Conservation (phyloP, 371 early-diverging fungal species). For the Mortierella sp. region DNA sequence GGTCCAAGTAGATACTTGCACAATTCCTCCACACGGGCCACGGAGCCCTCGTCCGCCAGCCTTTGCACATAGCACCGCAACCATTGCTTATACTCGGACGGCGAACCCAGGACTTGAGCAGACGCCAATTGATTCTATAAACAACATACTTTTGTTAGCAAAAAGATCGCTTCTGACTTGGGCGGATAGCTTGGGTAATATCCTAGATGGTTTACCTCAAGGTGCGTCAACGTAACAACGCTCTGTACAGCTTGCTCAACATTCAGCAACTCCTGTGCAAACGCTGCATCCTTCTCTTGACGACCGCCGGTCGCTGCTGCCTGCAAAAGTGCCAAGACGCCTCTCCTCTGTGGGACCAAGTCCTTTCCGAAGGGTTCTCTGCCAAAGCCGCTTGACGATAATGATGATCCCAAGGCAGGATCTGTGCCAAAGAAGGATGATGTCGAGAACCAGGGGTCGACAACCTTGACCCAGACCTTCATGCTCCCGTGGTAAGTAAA, state of each 20-base stretch:
- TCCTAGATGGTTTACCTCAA: constrained; percentile 60
- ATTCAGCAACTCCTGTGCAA: constrained; percentile 40
- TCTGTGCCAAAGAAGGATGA: constrained; percentile 68
- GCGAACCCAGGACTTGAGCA: constrained; percentile 67
- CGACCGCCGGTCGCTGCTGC: constrained; percentile 43
- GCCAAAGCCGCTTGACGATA: background rate
- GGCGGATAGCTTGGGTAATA: no score
- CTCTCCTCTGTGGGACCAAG: constrained; percentile 19
- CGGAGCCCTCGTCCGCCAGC: constrained; percentile 73
- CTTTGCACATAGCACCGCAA: constrained; percentile 75
- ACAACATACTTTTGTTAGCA: constrained; percentile 11
- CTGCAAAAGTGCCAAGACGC: constrained; percentile 41
- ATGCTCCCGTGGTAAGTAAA: constrained; percentile 77
- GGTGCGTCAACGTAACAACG: constrained; percentile 53
- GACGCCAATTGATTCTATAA: constrained; percentile 74
- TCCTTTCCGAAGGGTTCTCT: constrained; percentile 20
- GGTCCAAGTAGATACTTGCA: constrained; percentile 79
- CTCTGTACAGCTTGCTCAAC: constrained; percentile 42
- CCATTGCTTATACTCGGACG: constrained; percentile 74
- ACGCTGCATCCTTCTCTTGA: constrained; percentile 44
- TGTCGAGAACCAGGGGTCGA: constrained; percentile 69
- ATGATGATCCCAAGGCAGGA: constrained; percentile 1
- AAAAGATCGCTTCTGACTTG: background rate
- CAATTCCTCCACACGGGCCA: constrained; percentile 74
- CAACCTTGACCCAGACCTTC: constrained; percentile 80